A percentile compares a stretch with the other conserved stretches of the same genome.
Conservation (phyloP, 1,284 basidiomycete genomes). For the Cutaneotrichosporon daszewskae region DNA sequence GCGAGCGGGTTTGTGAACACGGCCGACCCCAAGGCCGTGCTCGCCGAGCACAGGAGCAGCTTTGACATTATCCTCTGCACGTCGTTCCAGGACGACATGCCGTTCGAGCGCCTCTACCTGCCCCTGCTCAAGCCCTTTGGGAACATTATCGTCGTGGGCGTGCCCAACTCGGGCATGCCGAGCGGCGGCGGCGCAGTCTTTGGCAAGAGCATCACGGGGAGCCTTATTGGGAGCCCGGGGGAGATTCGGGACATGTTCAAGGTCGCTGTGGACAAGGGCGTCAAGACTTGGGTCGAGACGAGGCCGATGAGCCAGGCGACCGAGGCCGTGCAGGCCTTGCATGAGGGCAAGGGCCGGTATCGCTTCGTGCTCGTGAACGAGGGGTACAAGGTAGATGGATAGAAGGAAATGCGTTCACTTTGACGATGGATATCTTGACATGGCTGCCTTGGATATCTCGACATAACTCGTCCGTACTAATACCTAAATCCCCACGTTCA, state of each 20-base stretch:
- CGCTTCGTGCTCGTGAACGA: slow-evolving; percentile 51
- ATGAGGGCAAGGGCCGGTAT: slow-evolving; percentile 49
- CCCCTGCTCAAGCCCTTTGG: slow-evolving; percentile 46
- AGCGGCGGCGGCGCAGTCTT: slow-evolving; percentile 6
- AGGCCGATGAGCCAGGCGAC: slow-evolving; percentile 50
- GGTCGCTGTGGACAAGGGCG: slow-evolving; percentile 39
- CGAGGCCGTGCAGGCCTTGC: slow-evolving; percentile 49
- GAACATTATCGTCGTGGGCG: slow-evolving; percentile 46
- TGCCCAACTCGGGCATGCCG: slow-evolving; percentile 34
- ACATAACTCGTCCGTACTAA: too few relatives aligned
- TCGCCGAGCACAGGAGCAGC: slow-evolving; percentile 45
- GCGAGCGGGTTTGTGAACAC: slow-evolving; percentile 53
- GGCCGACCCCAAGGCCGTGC: slow-evolving; percentile 42
- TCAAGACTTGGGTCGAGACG: slow-evolving; percentile 48
- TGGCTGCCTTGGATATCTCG: too few relatives aligned
- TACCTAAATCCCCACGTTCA: too few relatives aligned
- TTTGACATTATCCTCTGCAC: slow-evolving; percentile 51
- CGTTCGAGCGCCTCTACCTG: slow-evolving; percentile 28
- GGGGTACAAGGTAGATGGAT: slow-evolving; percentile 26
- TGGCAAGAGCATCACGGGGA: slow-evolving; percentile 31
- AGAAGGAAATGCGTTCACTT: neutral
- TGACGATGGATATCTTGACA: too few relatives aligned
- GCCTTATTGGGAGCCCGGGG: slow-evolving; percentile 46
- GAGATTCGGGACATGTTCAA: slow-evolving; percentile 46
- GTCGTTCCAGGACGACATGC: slow-evolving; percentile 33